Evolutionary conservation across 2,329 filamentous ascomycete genomes (phyloP).

Genomic region (Pseudogymnoascus sp.): DNA sequence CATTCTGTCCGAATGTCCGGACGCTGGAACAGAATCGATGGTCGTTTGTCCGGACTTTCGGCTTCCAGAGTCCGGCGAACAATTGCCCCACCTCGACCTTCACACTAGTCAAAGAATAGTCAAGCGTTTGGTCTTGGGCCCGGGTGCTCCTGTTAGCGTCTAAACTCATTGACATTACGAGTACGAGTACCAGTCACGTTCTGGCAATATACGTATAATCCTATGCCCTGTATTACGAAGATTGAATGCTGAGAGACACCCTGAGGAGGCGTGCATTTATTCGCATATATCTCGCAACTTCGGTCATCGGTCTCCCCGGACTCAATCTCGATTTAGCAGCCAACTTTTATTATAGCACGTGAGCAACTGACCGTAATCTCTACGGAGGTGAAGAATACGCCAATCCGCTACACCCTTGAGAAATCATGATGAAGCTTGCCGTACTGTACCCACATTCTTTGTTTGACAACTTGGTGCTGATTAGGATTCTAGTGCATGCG

Average conservation of each 20-base stretch:
- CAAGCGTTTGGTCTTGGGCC: not conserved
- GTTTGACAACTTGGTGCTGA: not conserved
- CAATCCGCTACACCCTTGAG: not conserved
- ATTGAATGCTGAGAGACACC: too few relatives aligned
- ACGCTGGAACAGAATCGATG: not conserved
- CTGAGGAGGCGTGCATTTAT: too few relatives aligned
- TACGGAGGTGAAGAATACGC: not conserved
- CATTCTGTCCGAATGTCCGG: not conserved
- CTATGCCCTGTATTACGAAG: too few relatives aligned
- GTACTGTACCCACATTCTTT: not conserved
- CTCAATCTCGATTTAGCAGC: not conserved
- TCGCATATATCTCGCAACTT: not conserved
- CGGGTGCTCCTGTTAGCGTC: too few relatives aligned
- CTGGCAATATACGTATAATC: too few relatives aligned
- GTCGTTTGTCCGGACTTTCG: not conserved
- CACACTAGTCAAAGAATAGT: not conserved
- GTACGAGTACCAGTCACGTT: too few relatives aligned
- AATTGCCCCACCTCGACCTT: not conserved
- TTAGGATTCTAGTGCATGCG: not conserved
- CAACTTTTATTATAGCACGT: not conserved
- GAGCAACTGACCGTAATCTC: not conserved
- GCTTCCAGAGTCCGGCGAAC: not conserved
- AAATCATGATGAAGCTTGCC: not conserved
- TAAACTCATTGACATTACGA: too few relatives aligned
- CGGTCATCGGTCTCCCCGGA: not conserved